phyloP scores from a whole-genome alignment of 805 yeast genomes.

The Yarrowia divulgata region DNA sequence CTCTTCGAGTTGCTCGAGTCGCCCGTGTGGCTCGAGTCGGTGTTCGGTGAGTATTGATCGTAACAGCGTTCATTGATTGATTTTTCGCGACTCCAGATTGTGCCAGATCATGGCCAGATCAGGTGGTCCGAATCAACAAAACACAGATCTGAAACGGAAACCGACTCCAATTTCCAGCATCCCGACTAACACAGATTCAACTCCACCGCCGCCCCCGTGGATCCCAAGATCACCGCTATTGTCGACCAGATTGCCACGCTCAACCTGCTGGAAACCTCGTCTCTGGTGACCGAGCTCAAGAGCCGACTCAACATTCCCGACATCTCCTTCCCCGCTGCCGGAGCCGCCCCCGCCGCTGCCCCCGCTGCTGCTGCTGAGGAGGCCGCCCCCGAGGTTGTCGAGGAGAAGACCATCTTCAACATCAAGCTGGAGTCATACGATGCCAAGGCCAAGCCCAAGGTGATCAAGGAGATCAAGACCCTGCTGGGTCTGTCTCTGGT shows the following conservation, averaged over 20 bases:
- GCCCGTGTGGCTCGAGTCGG: slow-evolving; percentile 38
- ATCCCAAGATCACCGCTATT: slow-evolving; percentile 84
- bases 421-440: slow-evolving; percentile 93
- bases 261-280: slow-evolving; percentile 92
- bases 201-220: slow-evolving; percentile 60
- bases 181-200: slow-evolving; percentile 46
- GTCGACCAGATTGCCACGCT: slow-evolving; percentile 91
- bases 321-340: slow-evolving; percentile 81
- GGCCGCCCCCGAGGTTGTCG: slow-evolving; percentile 79
- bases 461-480: slow-evolving; percentile 95
- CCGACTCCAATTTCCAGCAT: not conserved
- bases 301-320: slow-evolving; percentile 90
- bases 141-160: not conserved
- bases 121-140: not conserved
- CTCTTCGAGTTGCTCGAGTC: slow-evolving; percentile 38
- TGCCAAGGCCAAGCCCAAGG: slow-evolving; percentile 94
- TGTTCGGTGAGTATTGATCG: slow-evolving; percentile 32
- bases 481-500: slow-evolving; percentile 91
- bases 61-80: not conserved
- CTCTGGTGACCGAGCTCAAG: slow-evolving; percentile 73
- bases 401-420: slow-evolving; percentile 92
- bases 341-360: slow-evolving; percentile 63
- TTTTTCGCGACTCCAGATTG: not conserved
- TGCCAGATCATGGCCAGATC: not conserved
- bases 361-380: slow-evolving; percentile 75